Percentiles rank a stretch among this genome's conserved stretches.
Evolutionary conservation across 495 filamentous ascomycete species (phyloP).

Genomic region (Aspergillus haitiensis): DNA sequence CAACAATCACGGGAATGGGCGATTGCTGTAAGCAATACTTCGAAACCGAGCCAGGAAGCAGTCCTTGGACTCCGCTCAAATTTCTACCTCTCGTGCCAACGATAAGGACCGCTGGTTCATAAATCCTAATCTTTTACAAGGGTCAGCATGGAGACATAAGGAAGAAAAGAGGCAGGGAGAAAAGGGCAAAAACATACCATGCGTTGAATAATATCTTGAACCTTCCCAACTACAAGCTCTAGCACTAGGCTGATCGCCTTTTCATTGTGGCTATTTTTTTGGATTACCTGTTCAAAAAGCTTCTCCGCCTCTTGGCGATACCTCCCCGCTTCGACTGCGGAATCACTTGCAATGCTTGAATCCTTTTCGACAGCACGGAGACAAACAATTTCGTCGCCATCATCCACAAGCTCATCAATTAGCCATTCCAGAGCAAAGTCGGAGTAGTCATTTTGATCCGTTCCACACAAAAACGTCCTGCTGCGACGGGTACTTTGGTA

Average conservation of each 20-base stretch:
- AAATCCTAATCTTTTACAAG: constrained; percentile 73
- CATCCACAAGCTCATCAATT: constrained; percentile 90
- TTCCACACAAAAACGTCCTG: constrained; percentile 89
- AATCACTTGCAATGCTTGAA: constrained; percentile 66
- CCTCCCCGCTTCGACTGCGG: constrained; percentile 64
- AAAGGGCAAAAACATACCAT: constrained; percentile 61
- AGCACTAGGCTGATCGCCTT: constrained; percentile 84
- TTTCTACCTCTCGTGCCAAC: constrained; percentile 89
- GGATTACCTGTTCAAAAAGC: constrained; percentile 74
- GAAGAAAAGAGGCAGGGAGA: background rate
- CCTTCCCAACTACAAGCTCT: constrained; percentile 88
- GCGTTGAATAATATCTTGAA: constrained; percentile 88
- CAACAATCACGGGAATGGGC: constrained; percentile 95
- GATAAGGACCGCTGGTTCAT: constrained; percentile 92
- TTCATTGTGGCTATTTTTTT: constrained; percentile 74
- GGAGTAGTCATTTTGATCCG: constrained; percentile 93
- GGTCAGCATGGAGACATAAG: constrained; percentile 19
- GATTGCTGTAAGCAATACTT: constrained; percentile 97
- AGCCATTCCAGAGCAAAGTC: constrained; percentile 95
- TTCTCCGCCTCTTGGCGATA: constrained; percentile 80
- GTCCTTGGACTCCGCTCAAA: constrained; percentile 81
- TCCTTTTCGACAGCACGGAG: constrained; percentile 88
- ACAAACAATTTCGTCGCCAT: constrained; percentile 95
- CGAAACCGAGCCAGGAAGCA: constrained; percentile 90
- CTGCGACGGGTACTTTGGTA: constrained; percentile 83